Percentiles rank a stretch among this genome's conserved stretches.
Conservation (phyloP, 495 filamentous ascomycete species). For the Neurospora discreta region DNA sequence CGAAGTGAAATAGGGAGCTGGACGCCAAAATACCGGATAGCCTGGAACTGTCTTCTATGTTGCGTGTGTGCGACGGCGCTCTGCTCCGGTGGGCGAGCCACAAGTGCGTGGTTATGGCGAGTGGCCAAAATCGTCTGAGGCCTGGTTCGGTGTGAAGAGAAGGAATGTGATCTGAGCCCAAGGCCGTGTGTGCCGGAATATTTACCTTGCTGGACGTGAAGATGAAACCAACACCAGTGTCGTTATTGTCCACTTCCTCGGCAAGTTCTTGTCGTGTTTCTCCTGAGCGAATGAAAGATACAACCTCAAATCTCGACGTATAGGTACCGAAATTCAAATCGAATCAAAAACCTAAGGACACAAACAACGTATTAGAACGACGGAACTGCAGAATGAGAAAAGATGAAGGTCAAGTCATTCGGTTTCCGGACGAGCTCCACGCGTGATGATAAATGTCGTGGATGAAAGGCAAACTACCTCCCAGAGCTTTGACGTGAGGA, state of each 20-base stretch:
- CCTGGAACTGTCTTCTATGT: background rate
- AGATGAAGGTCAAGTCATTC: background rate
- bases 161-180: background rate
- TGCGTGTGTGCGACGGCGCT: background rate
- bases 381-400: background rate
- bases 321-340: background rate
- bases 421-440: background rate
- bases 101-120: background rate
- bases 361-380: background rate
- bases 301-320: background rate
- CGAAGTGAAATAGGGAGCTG: background rate
- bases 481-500: background rate
- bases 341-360: background rate
- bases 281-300: background rate
- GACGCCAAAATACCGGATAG: background rate
- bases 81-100: background rate
- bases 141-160: background rate
- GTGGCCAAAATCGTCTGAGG: background rate
- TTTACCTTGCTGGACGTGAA: background rate
- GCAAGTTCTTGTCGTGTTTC: background rate
- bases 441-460: background rate
- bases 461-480: background rate
- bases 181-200: background rate
- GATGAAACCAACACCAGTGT: background rate
- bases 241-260: background rate